Evolutionary conservation across 169 alveolate species (phyloP).

Genomic region (Amoebophrya sp.): DNA sequence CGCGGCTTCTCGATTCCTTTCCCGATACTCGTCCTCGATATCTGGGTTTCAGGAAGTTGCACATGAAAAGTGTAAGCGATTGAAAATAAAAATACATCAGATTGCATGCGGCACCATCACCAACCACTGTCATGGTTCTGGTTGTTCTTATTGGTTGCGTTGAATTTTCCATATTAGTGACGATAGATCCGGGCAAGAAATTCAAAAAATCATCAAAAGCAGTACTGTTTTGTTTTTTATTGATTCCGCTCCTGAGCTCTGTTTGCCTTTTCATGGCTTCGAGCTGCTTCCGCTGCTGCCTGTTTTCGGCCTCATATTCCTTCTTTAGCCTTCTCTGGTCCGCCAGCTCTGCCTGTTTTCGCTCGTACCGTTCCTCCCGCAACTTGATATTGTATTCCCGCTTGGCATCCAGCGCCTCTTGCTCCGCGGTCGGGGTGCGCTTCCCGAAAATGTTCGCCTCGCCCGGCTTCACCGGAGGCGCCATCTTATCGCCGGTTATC

Average conservation of each 20-base stretch:
- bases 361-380: not conserved
- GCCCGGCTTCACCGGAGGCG: not conserved
- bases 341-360: constrained; percentile 12
- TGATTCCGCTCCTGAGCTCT: not conserved
- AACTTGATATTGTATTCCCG: constrained; percentile 6
- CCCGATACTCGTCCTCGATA: constrained; percentile 15
- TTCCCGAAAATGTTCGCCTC: not conserved
- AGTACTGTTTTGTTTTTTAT: not conserved
- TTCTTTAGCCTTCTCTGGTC: not conserved
- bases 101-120: too few relatives aligned
- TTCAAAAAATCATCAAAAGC: too few relatives aligned
- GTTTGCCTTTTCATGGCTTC: constrained; percentile 9
- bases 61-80: too few relatives aligned
- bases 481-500: not conserved
- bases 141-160: too few relatives aligned
- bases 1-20: not conserved
- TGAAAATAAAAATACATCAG: too few relatives aligned
- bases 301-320: not conserved
- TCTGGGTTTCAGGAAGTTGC: not conserved
- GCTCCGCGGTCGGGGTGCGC: not conserved
- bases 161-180: too few relatives aligned
- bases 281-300: constrained; percentile 20
- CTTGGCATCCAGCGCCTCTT: not conserved
- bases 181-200: too few relatives aligned
- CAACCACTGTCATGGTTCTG: too few relatives aligned